These are phyloP conservation scores for Fonsecaea pedrosoi DNA, from an alignment of 2,329 filamentous ascomycete species.

Conservation along the genomic window DNA sequence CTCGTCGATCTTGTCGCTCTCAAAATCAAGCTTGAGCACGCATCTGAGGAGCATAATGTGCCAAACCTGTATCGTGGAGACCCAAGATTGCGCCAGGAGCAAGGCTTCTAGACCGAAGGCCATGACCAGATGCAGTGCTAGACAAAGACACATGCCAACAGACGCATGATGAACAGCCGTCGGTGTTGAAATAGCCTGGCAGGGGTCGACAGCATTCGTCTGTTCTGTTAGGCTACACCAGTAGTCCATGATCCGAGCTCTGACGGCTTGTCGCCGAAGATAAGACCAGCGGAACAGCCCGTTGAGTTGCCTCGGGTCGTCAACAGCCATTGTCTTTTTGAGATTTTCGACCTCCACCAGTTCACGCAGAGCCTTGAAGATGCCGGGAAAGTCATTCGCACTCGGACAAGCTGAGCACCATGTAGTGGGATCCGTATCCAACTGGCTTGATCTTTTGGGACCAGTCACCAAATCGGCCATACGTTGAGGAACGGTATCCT, in stretches of 20 bases:
- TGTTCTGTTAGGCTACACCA: slow-evolving; percentile 22
- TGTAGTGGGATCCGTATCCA: neutral
- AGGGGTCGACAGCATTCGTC: slow-evolving; percentile 7
- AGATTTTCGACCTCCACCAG: slow-evolving; percentile 5
- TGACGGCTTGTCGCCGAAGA: slow-evolving; percentile 16
- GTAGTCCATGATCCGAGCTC: slow-evolving; percentile 8
- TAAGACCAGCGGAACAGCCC: slow-evolving; percentile 8
- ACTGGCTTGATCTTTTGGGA: neutral
- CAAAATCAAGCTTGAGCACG: slow-evolving; percentile 15
- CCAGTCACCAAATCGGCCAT: neutral
- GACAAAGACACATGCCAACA: slow-evolving; percentile 20
- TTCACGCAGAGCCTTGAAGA: slow-evolving; percentile 7
- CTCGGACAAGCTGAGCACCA: neutral
- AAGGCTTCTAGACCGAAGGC: slow-evolving; percentile 2
- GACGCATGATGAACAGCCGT: slow-evolving; percentile 15
- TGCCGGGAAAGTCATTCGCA: neutral
- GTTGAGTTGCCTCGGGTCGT: neutral
- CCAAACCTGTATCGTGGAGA: slow-evolving; percentile 15
- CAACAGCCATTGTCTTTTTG: neutral
- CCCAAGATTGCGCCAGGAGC: slow-evolving; percentile 1
- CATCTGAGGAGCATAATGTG: slow-evolving; percentile 24
- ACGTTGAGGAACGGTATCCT: neutral
- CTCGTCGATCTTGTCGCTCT: slow-evolving; percentile 8
- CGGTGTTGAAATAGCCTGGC: neutral
- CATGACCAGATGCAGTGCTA: slow-evolving; percentile 10